Evolutionary conservation across 176 grass and related monocot genomes (phyloP), one percentile per base, ranked within the genome.

Genomic region (Oryza glaberrima): DNA sequence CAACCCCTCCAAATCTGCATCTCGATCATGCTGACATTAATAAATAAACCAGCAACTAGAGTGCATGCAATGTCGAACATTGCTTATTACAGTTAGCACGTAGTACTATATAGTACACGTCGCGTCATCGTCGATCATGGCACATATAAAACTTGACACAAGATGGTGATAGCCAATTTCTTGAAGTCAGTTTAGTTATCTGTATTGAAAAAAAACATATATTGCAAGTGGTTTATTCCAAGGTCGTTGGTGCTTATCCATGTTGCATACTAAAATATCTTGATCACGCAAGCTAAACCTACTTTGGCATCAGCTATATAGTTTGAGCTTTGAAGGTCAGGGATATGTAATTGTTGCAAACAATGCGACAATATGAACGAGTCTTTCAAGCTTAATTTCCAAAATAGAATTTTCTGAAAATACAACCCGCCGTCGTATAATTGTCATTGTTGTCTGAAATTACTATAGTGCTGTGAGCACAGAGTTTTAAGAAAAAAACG

Each of bases 231-330:
- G 26, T 36, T 36, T 36, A 36, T 19, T 85, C 51, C 75, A 64
- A 71, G 51, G 23, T 85, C 75, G 14, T 71, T 78, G 75, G 75
- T 44, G 30, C 83, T 71, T 34, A 35, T 64, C 51, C 51, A 47
- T 47, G 17, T 64, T 35, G 26, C 1, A 46, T 75, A 36, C 10
- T 11, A 1, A 0, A 45, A 41, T 47, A 78, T 35, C 36, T 35
- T 61, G 22, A 60, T 61, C 48, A 41, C 4, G 75, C 67, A 78
- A 64, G 38, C 75, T 22, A 70, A 43, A 19, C 19, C 19, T 35
- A 20, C 12, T 49, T 49, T 5, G 12, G 11, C 47, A 49, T 49
- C 47, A 49, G 13, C 47, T 36, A 36, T 36, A 36, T 14, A 41
- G 40, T 41, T 41, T 41, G 40, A 41, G 40, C 40, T 4, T 41